Evolutionary conservation across 805 yeast genomes (phyloP).

Genomic region (Candida corydali): DNA sequence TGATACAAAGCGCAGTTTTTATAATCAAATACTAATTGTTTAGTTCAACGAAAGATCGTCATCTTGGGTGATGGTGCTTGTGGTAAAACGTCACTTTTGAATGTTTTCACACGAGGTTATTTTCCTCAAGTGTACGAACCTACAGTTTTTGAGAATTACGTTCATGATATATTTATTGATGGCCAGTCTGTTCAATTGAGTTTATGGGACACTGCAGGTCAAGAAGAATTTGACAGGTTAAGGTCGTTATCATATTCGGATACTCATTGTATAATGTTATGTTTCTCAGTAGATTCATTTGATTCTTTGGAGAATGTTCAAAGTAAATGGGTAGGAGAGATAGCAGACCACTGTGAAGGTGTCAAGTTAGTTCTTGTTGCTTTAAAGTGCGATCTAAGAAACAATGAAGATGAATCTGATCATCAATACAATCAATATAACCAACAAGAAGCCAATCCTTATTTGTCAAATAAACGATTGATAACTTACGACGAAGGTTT

Average conservation of each 20-base stretch:
- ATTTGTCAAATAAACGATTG: conserved; percentile 44
- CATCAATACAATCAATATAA: conserved; percentile 21
- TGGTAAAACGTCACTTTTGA: conserved; percentile 92
- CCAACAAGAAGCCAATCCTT: conserved; percentile 31
- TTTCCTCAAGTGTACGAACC: conserved; percentile 99
- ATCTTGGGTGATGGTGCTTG: conserved; percentile 98
- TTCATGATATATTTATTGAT: conserved; percentile 94
- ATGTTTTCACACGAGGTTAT: conserved; percentile 95
- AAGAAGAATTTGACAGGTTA: conserved; percentile 93
- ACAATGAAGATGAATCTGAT: conserved; percentile 44
- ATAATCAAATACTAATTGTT: background rate
- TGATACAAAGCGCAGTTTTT: conserved; percentile 8
- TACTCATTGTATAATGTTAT: conserved; percentile 94
- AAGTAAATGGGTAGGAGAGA: conserved; percentile 95
- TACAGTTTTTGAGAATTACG: conserved; percentile 95
- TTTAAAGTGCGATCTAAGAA: conserved; percentile 87
- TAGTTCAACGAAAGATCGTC: conserved; percentile 86
- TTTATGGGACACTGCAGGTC: conserved; percentile 99
- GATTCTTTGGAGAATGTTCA: conserved; percentile 95
- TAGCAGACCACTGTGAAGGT: conserved; percentile 95
- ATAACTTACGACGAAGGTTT: conserved; percentile 92
- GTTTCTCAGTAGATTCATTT: conserved; percentile 90
- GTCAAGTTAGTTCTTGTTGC: conserved; percentile 93
- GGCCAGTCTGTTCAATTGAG: conserved; percentile 89
- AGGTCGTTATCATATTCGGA: conserved; percentile 91